These are phyloP conservation scores for Corrigiola litoralis DNA, from an alignment of 179 eudicot species.

Conservation along the genomic window DNA sequence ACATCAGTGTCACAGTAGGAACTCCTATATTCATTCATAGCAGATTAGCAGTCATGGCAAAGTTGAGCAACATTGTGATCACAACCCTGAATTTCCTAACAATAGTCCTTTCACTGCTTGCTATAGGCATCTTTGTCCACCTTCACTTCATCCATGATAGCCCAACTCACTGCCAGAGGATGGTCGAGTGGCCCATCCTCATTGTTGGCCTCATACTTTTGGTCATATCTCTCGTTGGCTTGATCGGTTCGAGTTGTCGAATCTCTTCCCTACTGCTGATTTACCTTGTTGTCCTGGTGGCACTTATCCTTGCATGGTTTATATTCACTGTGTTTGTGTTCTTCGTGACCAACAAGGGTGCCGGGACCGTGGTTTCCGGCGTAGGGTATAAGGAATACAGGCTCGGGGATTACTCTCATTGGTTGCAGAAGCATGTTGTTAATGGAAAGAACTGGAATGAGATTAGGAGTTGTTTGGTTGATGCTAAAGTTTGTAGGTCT, in stretches of 20 bases:
- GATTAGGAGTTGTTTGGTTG: conserved; percentile 65
- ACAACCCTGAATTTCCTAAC: conserved; percentile 36
- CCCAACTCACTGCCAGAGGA: conserved; percentile 39
- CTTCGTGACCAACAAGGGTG: conserved; percentile 44
- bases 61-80: conserved; percentile 37
- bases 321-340: conserved; percentile 41
- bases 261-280: conserved; percentile 25
- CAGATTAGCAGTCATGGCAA: conserved; percentile 15
- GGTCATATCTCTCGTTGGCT: conserved; percentile 36
- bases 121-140: conserved; percentile 29
- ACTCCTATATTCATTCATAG: not conserved
- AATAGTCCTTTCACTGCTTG: conserved; percentile 22
- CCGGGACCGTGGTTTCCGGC: conserved; percentile 40
- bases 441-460: conserved; percentile 41
- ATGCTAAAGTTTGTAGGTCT: conserved; percentile 34
- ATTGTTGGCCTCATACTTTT: conserved; percentile 28
- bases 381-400: conserved; percentile 40
- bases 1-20: too few relatives aligned
- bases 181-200: conserved; percentile 39
- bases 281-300: conserved; percentile 33
- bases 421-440: conserved; percentile 55
- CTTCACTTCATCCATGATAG: conserved; percentile 21
- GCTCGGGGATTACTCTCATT: conserved; percentile 49
- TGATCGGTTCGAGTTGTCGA: conserved; percentile 38
- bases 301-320: conserved; percentile 32